Base-by-base conservation (phyloP, 768 basidiomycete species). In the Xerocomellus dryophilus region DNA sequence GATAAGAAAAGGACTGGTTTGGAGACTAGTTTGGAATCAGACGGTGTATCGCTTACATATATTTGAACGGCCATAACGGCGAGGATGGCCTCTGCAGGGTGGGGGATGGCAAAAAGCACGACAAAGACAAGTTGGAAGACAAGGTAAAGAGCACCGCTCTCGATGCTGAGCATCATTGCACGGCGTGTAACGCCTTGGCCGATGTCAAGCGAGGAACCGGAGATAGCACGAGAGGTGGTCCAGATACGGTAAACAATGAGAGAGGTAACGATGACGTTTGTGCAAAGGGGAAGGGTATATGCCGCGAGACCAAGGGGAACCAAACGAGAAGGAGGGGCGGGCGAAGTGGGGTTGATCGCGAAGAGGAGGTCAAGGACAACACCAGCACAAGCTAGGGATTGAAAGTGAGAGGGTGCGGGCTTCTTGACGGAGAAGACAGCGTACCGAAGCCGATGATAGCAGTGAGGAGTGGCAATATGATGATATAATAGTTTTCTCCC, bases 171-270 rank as follows among this genome's bases (percentile, higher is more conserved):
- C 38, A 50, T 59, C 36, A 71, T 67, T 3, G 72, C 75, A n/a
- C 50, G 65, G 35, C 52, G 61, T 5, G 63, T 52, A 1, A 58
- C 58, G 11, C 61, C 56, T 20, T 53, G 51, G 15, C 48, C 51
- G 49, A 64, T 38, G 11, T 59, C 43, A 15, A 61, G 2, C 2
- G 47, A 50, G 5, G 62, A 46, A 20, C 56, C 45, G 9, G 47
- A 46, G n/a, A 53, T 46, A 12, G 48, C 1, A 38, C 61, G 61
- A 7, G 63, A 65, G 40, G 59, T 53, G 36, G 57, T 50, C 73
- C 71, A 77, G 27, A 79, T 72, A 32, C 73, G 74, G 35, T 49
- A 63, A 21, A 71, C 70, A 43, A 78, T 78, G 62, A 79, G 71
- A 12, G 49, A 43, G 7, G 77, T 78, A 34, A 77, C 68, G 20